A percentile compares a stretch with the other conserved stretches of the same genome.
Evolutionary conservation across 2,329 filamentous ascomycete genomes (phyloP).

Genomic region (Xylariaceae sp.): DNA sequence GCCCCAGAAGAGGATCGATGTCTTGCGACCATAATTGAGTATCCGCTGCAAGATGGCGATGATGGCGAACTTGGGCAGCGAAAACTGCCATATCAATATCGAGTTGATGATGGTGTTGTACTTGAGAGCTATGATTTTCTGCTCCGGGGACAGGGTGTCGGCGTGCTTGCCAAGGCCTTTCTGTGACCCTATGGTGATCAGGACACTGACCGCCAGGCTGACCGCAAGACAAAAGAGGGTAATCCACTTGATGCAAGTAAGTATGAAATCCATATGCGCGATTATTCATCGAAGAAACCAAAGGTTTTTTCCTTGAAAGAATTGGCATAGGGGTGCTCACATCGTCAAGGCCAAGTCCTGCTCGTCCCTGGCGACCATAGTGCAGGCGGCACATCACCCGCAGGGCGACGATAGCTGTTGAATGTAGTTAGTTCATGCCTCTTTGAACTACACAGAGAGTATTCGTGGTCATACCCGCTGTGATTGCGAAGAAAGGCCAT

Average conservation of each 20-base stretch:
- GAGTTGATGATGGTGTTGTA: conserved; percentile 28
- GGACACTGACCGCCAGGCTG: conserved; percentile 24
- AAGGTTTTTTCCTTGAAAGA: too few relatives aligned
- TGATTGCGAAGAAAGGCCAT: conserved; percentile 18
- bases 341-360: conserved; percentile 26
- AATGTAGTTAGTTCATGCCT: conserved; percentile 1
- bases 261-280: too few relatives aligned
- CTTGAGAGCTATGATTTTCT: conserved; percentile 19
- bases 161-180: conserved; percentile 25
- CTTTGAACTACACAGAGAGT: background rate
- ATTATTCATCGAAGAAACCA: too few relatives aligned
- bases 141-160: conserved; percentile 8
- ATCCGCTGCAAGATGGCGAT: conserved; percentile 29
- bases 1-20: conserved; percentile 25
- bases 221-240: conserved; percentile 25
- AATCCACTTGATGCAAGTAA: conserved; percentile 12
- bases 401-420: conserved; percentile 22
- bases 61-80: conserved; percentile 30
- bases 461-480: conserved; percentile 11
- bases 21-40: conserved; percentile 25
- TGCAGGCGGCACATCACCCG: conserved; percentile 21
- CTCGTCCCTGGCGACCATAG: conserved; percentile 11
- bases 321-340: too few relatives aligned
- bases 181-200: conserved; percentile 22
- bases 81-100: conserved; percentile 30